Evolutionary conservation across 208 protist species (phyloP), one percentile per base, ranked within the genome.

Genomic region (Wallacemonas sp.): DNA sequence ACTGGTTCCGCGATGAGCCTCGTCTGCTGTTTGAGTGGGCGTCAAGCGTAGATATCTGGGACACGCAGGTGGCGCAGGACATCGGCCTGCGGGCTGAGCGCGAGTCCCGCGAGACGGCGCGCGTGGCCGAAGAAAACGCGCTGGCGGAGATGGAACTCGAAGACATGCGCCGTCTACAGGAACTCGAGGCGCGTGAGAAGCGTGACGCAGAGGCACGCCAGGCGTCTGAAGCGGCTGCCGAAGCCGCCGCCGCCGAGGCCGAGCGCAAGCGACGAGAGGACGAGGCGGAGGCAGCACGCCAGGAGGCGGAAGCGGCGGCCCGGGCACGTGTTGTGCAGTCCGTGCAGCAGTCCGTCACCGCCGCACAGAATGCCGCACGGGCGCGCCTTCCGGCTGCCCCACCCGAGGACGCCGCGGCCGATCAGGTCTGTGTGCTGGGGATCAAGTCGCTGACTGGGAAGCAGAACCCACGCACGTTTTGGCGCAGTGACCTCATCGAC

Each of bases 1-100:
- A 73, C 33, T 72, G 77, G 60, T 71, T 62, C 16, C 48, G 41
- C 17, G 81, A 78, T 27, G 77, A 72, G 29, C 6, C 3, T 21
- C 29, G 52, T 14, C 69, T 93, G 3, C 71, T 91, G 24, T 34
- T 54, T 17, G 77, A 91, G 60, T 90, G 82, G 73, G 55, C 48
- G 8, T 44, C 54, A 11, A 82, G 78, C 58, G 82, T 74, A n/a
- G 75, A 80, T 33, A 65, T 72, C 26, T 96, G 85, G 83, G 85
- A 92, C 68, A 70, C 77, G 4, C 56, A 61, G 19, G 29, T 91
- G 16, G 87, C 83, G 19, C 77, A 90, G 74, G 87, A 90, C 52
- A 60, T 92, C 32, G 67, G 66, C 61, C 43, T 83, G n/a, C 72
- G 75, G 23, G 52, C 69, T 26, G 89, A 95, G 62, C 83, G 85